Base-by-base conservation (phyloP, 495 filamentous ascomycete species). In the Astrothelium macrocarpum region DNA sequence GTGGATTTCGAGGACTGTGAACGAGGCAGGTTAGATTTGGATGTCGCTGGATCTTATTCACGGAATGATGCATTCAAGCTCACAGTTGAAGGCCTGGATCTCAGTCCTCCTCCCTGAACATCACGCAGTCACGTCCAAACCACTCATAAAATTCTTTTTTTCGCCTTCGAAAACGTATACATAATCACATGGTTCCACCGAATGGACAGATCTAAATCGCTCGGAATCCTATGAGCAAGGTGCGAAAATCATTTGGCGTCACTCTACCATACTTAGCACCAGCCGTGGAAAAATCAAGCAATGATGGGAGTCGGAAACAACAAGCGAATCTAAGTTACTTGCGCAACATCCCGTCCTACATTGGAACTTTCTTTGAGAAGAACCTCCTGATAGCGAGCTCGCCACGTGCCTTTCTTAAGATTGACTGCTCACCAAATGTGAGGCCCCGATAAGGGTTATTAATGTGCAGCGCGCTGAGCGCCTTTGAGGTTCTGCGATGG, bases 1-100 rank as follows among this genome's bases (percentile, higher is more conserved):
- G 79, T 82, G 12, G 84, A 88, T 62, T 76, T 87, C 60, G 84
- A 87, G 45, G 85, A 87, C 66, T 87, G 85, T 66, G 79, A 82
- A 61, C 71, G 85, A 16, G 85, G 85, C 0, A 71, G 81, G 62
- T 72, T 87, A 58, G 84, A 89, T 72, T 65, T 87, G 32, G 90
- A 94, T 73, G 82, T 89, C 59, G 88, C 86, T 10, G 90, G 89
- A 3, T 87, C 84, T 68, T 94, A 91, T 75, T 87, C 87, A n/a
- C 78, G 89, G 53, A 90, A 86, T 65, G 90, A 96, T 75, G 79
- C 87, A 1, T 95, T 96, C 74, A 85, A 86, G 71, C 77, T 96
- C 46, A 84, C 80, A 0, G 90, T 95, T 2, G 81, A 86, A 56
- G 90, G 90, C 1, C 65, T 89, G 64, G 87, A 92, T 72, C 70